Evolutionary conservation across 2,329 filamentous ascomycete species (phyloP).

Genomic region (Colletotrichum euphorbiae): DNA sequence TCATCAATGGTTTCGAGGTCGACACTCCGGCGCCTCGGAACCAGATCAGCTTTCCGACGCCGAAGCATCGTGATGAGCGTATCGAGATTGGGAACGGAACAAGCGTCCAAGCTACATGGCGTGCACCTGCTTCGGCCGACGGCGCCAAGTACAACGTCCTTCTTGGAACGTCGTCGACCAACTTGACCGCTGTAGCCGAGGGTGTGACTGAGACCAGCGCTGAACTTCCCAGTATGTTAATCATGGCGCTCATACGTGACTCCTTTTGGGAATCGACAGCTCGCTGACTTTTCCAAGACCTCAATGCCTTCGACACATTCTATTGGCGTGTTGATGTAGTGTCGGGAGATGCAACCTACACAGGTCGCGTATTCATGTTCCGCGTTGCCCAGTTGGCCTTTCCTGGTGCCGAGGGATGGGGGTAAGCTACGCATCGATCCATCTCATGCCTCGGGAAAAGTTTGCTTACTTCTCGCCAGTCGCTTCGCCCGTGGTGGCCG

Average conservation of each 20-base stretch:
- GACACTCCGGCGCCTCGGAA: conserved; percentile 43
- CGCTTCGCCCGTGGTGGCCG: conserved; percentile 51
- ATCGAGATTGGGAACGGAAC: conserved; percentile 40
- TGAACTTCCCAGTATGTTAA: conserved; percentile 22
- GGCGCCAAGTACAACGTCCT: conserved; percentile 46
- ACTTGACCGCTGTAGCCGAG: conserved; percentile 40
- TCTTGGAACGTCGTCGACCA: conserved; percentile 40
- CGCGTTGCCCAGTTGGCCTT: conserved; percentile 50
- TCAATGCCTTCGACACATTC: conserved; percentile 44
- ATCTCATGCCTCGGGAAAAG: fast-evolving
- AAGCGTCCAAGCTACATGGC: conserved; percentile 43
- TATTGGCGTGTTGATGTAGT: conserved; percentile 49
- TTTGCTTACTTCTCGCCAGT: conserved; percentile 24
- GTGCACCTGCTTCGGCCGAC: conserved; percentile 37
- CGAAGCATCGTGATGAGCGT: conserved; percentile 47
- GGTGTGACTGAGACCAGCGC: conserved; percentile 28
- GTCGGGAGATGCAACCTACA: conserved; percentile 36
- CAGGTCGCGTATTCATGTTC: conserved; percentile 47
- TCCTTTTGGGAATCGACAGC: not conserved
- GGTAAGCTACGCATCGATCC: conserved; percentile 38
- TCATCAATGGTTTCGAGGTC: conserved; percentile 49
- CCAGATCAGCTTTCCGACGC: conserved; percentile 46
- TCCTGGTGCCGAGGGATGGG: conserved; percentile 52
- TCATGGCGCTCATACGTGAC: fast-evolving
- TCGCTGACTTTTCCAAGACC: conserved; percentile 9